Conservation (phyloP, 1,139 yeast species). For the Pichia sp. region DNA sequence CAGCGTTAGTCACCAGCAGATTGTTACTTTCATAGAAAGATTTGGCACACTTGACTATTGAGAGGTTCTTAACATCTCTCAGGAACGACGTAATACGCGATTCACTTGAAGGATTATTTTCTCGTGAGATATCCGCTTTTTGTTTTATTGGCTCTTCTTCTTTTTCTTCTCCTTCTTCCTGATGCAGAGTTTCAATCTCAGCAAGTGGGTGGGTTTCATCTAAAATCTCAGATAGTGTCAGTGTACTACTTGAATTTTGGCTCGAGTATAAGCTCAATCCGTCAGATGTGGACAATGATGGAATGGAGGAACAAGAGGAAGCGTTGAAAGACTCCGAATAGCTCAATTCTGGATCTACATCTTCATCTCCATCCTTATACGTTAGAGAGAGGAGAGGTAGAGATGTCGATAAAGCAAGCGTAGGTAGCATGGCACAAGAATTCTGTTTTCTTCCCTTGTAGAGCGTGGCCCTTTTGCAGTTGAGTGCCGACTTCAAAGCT, state of each 20-base stretch:
- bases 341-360: background rate
- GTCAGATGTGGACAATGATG: constrained; percentile 2
- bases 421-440: too few relatives aligned
- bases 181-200: background rate
- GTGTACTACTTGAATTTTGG: background rate
- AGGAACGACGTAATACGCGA: background rate
- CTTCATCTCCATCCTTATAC: too few relatives aligned
- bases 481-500: background rate
- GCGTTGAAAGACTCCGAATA: background rate
- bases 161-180: background rate
- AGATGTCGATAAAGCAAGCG: too few relatives aligned
- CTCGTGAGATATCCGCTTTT: background rate
- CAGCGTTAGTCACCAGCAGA: background rate
- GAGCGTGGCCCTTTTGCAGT: background rate
- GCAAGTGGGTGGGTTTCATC: too few relatives aligned
- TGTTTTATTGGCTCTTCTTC: background rate
- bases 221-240: too few relatives aligned
- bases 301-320: background rate
- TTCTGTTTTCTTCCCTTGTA: background rate
- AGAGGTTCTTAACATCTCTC: constrained; percentile 1
- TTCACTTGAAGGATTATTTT: background rate
- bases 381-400: too few relatives aligned
- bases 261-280: constrained; percentile 1
- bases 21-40: constrained; percentile 1
- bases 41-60: constrained; percentile 1